Conservation (phyloP, 495 filamentous ascomycete species). For the Hypoxylon subgilvum region DNA sequence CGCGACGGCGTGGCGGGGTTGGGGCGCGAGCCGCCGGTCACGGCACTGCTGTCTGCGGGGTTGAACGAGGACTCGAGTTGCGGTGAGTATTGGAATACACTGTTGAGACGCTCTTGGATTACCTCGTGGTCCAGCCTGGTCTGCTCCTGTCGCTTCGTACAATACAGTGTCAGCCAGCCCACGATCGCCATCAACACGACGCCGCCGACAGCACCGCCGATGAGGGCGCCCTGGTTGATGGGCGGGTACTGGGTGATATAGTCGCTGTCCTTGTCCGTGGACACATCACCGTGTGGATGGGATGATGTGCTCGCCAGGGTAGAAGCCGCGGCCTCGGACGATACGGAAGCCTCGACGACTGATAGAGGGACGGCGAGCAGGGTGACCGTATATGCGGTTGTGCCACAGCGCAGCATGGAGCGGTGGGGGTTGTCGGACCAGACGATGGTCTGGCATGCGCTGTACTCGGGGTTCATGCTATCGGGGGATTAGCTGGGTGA, state of each 20-base stretch:
- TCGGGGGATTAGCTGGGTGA: conserved; percentile 10
- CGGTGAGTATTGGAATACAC: too few relatives aligned
- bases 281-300: too few relatives aligned
- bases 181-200: too few relatives aligned
- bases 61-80: too few relatives aligned
- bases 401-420: conserved; percentile 46
- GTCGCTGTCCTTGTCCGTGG: conserved; percentile 11
- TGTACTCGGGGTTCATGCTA: conserved; percentile 12
- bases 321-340: conserved; percentile 1
- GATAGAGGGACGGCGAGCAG: conserved; percentile 43
- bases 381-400: conserved; percentile 26
- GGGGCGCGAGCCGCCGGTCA: too few relatives aligned
- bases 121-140: too few relatives aligned
- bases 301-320: not conserved
- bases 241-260: not conserved
- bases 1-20: too few relatives aligned
- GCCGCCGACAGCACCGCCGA: conserved; percentile 39
- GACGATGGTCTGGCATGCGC: conserved; percentile 46
- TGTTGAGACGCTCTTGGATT: too few relatives aligned
- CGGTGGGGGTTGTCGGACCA: conserved; percentile 41
- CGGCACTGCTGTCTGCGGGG: too few relatives aligned
- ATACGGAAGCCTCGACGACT: conserved; percentile 34
- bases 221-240: conserved; percentile 10
- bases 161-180: too few relatives aligned
- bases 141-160: too few relatives aligned